phyloP scores from a whole-genome alignment of 495 filamentous ascomycete species.

The Beverwykella pulmonaria region DNA sequence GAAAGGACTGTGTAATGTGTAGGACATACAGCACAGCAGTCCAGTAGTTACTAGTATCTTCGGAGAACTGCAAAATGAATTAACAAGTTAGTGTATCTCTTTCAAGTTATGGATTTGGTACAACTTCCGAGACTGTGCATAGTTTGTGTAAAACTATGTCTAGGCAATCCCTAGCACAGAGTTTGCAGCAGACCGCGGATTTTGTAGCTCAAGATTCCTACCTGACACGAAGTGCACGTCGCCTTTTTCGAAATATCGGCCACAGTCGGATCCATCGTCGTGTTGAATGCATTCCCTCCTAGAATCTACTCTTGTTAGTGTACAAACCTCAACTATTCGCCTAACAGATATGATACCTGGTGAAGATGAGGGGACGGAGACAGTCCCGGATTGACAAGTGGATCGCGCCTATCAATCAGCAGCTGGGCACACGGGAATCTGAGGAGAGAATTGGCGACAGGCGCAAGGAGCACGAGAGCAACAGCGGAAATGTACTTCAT shows the following conservation, averaged over 20 bases:
- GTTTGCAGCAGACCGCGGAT: too few species aligned
- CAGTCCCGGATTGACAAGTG: constrained; percentile 23
- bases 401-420: constrained; percentile 27
- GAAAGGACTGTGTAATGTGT: not conserved
- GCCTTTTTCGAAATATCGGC: constrained; percentile 14
- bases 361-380: constrained; percentile 28
- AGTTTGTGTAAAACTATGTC: too few species aligned
- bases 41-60: constrained; percentile 26
- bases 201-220: too few species aligned
- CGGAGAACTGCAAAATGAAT: not conserved
- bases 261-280: constrained; percentile 18
- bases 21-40: constrained; percentile 23
- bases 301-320: too few species aligned
- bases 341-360: too few species aligned
- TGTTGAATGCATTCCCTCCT: constrained; percentile 27
- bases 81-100: too few species aligned
- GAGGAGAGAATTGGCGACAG: constrained; percentile 20
- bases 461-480: constrained; percentile 17
- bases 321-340: too few species aligned
- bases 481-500: constrained; percentile 20
- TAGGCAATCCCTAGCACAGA: too few species aligned
- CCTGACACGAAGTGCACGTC: constrained; percentile 29
- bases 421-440: constrained; percentile 33
- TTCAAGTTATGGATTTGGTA: too few species aligned
- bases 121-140: too few species aligned